Conservation (phyloP, 352 stramenopile species). For the Phytopythium cucurbitacearum region DNA sequence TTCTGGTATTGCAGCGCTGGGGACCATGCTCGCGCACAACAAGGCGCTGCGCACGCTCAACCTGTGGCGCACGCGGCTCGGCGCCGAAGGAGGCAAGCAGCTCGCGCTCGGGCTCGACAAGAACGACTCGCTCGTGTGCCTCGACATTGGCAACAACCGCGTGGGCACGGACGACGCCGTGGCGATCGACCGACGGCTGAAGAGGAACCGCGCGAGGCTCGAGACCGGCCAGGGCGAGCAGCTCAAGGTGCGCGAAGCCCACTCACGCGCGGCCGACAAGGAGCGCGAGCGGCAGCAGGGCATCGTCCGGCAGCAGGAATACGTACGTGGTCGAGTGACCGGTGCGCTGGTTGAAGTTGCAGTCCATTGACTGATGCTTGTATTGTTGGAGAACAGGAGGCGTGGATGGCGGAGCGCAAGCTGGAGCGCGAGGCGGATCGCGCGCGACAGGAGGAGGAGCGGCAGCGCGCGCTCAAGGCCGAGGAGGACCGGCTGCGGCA, state of each 20-base stretch:
- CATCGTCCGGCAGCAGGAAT: slow-evolving; percentile 41
- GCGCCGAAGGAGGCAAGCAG: slow-evolving; percentile 60
- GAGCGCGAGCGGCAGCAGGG: slow-evolving; percentile 46
- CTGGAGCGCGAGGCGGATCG: slow-evolving; percentile 47
- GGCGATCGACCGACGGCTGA: slow-evolving; percentile 41
- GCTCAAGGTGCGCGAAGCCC: slow-evolving; percentile 35
- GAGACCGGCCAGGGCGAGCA: slow-evolving; percentile 40
- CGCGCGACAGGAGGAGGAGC: slow-evolving; percentile 38
- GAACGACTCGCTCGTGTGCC: slow-evolving; percentile 56
- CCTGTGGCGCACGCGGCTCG: slow-evolving; percentile 69
- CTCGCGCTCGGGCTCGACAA: slow-evolving; percentile 47
- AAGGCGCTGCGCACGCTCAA: slow-evolving; percentile 61
- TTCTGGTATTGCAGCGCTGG: slow-evolving; percentile 46
- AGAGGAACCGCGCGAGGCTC: slow-evolving; percentile 43
- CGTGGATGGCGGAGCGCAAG: slow-evolving; percentile 77
- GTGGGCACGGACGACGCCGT: slow-evolving; percentile 45
- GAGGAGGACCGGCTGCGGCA: slow-evolving; percentile 71
- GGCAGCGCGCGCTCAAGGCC: slow-evolving; percentile 38
- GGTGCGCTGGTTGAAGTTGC: neutral
- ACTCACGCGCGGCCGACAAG: slow-evolving; percentile 44
- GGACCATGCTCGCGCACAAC: slow-evolving; percentile 56
- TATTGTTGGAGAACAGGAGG: slow-evolving; percentile 28
- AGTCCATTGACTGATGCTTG: slow-evolving; percentile 4
- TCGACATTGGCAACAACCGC: slow-evolving; percentile 83
- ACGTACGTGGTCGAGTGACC: slow-evolving; percentile 23